Evolutionary conservation across 139 green algal species (phyloP), one percentile per base, ranked within the genome.

Genomic region (Chlamydomonas eustigma): DNA sequence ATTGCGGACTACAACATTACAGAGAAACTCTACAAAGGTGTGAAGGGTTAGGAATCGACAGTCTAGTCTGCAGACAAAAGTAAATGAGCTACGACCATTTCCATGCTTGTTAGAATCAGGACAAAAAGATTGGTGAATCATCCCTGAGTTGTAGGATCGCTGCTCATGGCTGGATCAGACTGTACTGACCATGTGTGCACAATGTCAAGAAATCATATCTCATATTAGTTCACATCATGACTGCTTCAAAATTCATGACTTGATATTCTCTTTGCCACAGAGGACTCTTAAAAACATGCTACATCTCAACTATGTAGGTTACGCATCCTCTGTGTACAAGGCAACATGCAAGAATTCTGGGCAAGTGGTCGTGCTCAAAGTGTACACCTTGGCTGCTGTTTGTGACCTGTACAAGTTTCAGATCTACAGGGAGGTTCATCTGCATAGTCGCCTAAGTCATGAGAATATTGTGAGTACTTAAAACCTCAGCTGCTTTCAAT

Each of bases 361-460:
- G 3, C 76, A 89, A 66, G 64, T 77, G 5, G 81, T 89, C 2
- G 85, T 89, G 81, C 80, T 89, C 44, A 89, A 89, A 65, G 76
- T 80, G 18, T 89, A 89, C 77, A 70, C 70, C 30, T 76, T 89
- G 30, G 68, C 67, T 63, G 68, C 71, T 12, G 79, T 87, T 50
- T 89, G 85, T 50, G 81, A 87, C 74, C 77, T 89, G 50, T 89
- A 89, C 81, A 84, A 86, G 77, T 84, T 87, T 77, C 85, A 89
- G 79, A 89, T 89, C 34, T 89, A 83, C 81, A 65, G 85, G 28
- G 85, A 89, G 79, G 38, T 75, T 22, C 37, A 22, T 3, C 70
- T 87, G 75, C 85, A 89, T 80, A 76, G 37, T 50, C 76, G 25
- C 37, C 77, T 83, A 33, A 51, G 78, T 35, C 85, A 89, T 76